Evolutionary conservation across 305 asterid genomes (phyloP).

Genomic region (Fraxinus sp.): DNA sequence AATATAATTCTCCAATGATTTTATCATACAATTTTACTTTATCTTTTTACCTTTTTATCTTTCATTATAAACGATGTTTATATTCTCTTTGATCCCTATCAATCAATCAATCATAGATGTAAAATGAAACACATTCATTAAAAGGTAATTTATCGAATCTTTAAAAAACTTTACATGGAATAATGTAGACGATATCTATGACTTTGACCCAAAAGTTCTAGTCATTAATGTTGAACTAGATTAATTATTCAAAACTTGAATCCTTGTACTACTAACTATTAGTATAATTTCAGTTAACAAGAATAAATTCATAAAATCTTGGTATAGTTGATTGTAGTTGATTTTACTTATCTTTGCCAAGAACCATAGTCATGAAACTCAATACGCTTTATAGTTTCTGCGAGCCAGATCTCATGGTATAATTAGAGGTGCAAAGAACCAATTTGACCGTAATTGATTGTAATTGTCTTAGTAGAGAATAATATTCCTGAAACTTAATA

Average conservation of each 20-base stretch:
- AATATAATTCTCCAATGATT: slow-evolving; percentile 55
- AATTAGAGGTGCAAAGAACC: not conserved
- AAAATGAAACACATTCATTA: slow-evolving; percentile 23
- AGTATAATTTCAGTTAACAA: not conserved
- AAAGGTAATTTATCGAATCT: slow-evolving; percentile 33
- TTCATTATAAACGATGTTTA: slow-evolving; percentile 7
- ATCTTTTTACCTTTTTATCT: slow-evolving; percentile 29
- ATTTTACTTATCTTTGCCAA: not conserved
- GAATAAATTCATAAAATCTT: not conserved
- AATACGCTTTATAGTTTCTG: too few relatives aligned
- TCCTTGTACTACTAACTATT: not conserved
- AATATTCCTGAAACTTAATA: not conserved
- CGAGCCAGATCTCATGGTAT: not conserved
- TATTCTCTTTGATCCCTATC: not conserved
- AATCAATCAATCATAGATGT: not conserved
- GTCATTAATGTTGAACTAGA: not conserved
- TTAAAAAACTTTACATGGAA: slow-evolving; percentile 22
- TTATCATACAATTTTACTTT: slow-evolving; percentile 2
- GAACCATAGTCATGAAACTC: not conserved
- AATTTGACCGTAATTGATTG: not conserved
- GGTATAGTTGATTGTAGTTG: not conserved
- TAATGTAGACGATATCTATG: slow-evolving; percentile 33
- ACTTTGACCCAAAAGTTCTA: slow-evolving; percentile 27
- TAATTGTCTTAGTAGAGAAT: too few relatives aligned
- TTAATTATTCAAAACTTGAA: not conserved